phyloP scores from a whole-genome alignment of 352 stramenopile genomes.

The Elongisporangium prolatum region DNA sequence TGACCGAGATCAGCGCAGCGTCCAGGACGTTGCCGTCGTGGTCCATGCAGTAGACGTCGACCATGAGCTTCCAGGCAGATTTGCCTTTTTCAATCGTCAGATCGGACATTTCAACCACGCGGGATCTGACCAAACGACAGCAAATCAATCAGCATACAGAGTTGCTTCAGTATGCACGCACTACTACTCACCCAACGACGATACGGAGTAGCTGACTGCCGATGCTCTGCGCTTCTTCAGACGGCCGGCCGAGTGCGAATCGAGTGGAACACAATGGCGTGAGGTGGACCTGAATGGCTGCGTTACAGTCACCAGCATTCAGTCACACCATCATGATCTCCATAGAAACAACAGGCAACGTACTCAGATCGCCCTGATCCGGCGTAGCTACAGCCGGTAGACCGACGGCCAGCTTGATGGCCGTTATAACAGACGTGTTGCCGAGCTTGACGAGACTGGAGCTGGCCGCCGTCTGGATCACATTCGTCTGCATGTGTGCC shows the following conservation, averaged over 20 bases:
- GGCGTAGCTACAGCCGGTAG: conserved; percentile 61
- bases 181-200: conserved; percentile 42
- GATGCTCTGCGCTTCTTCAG: conserved; percentile 76
- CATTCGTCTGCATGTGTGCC: conserved; percentile 61
- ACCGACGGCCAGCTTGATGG: conserved; percentile 69
- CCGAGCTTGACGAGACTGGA: conserved; percentile 73
- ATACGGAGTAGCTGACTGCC: conserved; percentile 71
- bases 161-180: conserved; percentile 1
- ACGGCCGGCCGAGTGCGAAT: conserved; percentile 63
- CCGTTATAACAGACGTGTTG: conserved; percentile 65
- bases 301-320: conserved; percentile 3
- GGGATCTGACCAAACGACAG: conserved; percentile 27
- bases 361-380: conserved; percentile 74
- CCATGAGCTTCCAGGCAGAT: conserved; percentile 75
- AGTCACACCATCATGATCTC: background rate
- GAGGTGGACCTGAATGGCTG: conserved; percentile 77
- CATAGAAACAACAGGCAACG: conserved; percentile 1
- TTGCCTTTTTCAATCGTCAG: conserved; percentile 70
- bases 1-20: conserved; percentile 59
- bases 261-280: conserved; percentile 71
- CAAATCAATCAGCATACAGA: background rate
- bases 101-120: conserved; percentile 76
- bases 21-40: conserved; percentile 82
- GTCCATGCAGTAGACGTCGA: conserved; percentile 79
- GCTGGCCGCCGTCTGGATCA: conserved; percentile 59